These are phyloP conservation scores for Aspergillus versicolor DNA, from an alignment of 2,329 filamentous ascomycete species.

Conservation along the genomic window DNA sequence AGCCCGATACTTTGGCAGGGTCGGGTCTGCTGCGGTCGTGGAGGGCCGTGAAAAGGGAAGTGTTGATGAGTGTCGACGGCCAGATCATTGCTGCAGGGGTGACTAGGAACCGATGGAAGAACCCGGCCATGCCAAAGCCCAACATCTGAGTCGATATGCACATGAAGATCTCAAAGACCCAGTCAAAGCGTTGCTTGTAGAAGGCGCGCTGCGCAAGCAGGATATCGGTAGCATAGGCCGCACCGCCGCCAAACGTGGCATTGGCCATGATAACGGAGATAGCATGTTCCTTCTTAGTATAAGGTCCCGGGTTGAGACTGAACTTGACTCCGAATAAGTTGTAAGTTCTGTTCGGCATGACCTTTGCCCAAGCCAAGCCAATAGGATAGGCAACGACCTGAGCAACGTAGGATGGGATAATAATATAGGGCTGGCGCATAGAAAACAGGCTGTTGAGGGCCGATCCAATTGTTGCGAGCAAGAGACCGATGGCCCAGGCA, in stretches of 20 bases:
- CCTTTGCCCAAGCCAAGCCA: slow-evolving; percentile 39
- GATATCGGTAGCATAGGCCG: slow-evolving; percentile 71
- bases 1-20: slow-evolving; percentile 60
- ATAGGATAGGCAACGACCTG: slow-evolving; percentile 62
- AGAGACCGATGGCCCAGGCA: slow-evolving; percentile 62
- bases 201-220: slow-evolving; percentile 70
- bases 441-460: slow-evolving; percentile 61
- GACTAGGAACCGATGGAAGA: slow-evolving; percentile 63
- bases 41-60: slow-evolving; percentile 70
- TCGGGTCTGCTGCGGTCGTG: slow-evolving; percentile 62
- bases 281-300: slow-evolving; percentile 50
- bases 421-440: slow-evolving; percentile 57
- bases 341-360: slow-evolving; percentile 39
- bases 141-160: slow-evolving; percentile 68
- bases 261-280: slow-evolving; percentile 57
- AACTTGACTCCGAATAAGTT: slow-evolving; percentile 38
- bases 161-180: slow-evolving; percentile 65
- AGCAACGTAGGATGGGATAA: slow-evolving; percentile 61
- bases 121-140: slow-evolving; percentile 68
- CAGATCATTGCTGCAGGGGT: slow-evolving; percentile 68
- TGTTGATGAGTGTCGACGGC: slow-evolving; percentile 66
- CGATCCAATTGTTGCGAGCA: slow-evolving; percentile 63
- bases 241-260: slow-evolving; percentile 61
- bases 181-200: slow-evolving; percentile 68
- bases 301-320: slow-evolving; percentile 45